Evolutionary conservation across 2,329 filamentous ascomycete genomes (phyloP), one percentile per base, ranked within the genome.

Genomic region (Celoporthe dispersa): DNA sequence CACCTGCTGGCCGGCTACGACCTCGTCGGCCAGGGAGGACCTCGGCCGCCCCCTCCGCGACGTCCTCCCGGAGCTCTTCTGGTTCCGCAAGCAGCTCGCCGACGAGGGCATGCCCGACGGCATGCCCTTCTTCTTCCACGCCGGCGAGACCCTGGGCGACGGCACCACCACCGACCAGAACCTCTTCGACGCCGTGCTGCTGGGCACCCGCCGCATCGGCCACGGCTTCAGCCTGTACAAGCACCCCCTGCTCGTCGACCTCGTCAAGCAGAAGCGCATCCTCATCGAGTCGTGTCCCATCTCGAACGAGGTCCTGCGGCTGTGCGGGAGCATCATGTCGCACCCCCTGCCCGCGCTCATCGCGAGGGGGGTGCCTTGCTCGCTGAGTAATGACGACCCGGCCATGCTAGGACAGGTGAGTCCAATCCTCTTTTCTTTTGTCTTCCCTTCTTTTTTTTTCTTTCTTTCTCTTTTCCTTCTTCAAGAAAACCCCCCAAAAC

Each of bases 61-160:
- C 74, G 82, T 97, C 3, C 86, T 95, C 0, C 94, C 94, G 0
- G 89, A 97, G 76, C 83, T 98, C 0, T 95, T 98, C 80, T 98
- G 94, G 94, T 98, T 98, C 85, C 90, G 91, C 73, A 94, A 95
- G 79, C 88, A 91, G 75, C 98, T 94, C 78, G 87, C 88, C 0
- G 86, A 92, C 77, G 91, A 94, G 76, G 89, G 87, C 2, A 87
- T 98, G 51, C 25, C 44, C 1, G 70, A 71, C 11, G 89, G 94
- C 64, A 90, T 99, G 12, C 95, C 95, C 0, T 97, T 98, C 83
- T 97, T 97, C 84, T 97, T 98, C 83, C 94, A 98, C 79, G 94
- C 95, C 0, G 95, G 94, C 73, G 94, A 98, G 81, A 93, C 90
- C 44, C 88, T 97, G 0, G 94, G 93, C 33, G 82, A 84, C 72